phyloP scores from a whole-genome alignment of 345 rosid genomes.

The Aegle marmelos region DNA sequence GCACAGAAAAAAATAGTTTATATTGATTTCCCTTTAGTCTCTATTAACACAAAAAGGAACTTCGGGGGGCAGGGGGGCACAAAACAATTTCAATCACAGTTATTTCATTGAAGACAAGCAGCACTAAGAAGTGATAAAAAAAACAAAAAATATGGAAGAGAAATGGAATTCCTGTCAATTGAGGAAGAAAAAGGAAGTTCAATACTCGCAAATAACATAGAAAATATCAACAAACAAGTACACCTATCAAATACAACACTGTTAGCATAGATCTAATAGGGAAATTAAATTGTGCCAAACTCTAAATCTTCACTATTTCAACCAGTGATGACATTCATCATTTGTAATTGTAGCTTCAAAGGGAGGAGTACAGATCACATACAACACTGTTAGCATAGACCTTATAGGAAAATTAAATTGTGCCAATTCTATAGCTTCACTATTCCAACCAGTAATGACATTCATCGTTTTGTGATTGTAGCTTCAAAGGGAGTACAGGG shows the following conservation, averaged over 20 bases:
- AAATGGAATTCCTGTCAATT: background rate
- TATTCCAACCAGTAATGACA: background rate
- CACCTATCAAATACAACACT: background rate
- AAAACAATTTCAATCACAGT: background rate
- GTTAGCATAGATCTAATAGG: background rate
- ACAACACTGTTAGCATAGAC: background rate
- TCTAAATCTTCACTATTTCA: background rate
- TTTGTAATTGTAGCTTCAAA: background rate
- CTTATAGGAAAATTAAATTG: background rate
- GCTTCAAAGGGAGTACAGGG: background rate
- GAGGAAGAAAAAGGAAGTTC: background rate
- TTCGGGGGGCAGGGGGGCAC: background rate
- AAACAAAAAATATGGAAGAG: background rate
- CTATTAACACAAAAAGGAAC: background rate
- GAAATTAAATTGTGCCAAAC: background rate
- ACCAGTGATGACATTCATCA: background rate
- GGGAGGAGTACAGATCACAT: background rate
- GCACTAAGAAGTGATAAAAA: background rate
- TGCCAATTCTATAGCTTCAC: background rate
- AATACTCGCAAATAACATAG: background rate
- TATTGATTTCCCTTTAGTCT: background rate
- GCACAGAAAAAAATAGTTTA: background rate
- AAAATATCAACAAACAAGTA: background rate
- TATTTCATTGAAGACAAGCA: background rate
- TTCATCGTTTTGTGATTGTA: background rate